These are phyloP conservation scores for Exutisphaerella laricina DNA, from an alignment of 2,329 filamentous ascomycete genomes.

Conservation along the genomic window DNA sequence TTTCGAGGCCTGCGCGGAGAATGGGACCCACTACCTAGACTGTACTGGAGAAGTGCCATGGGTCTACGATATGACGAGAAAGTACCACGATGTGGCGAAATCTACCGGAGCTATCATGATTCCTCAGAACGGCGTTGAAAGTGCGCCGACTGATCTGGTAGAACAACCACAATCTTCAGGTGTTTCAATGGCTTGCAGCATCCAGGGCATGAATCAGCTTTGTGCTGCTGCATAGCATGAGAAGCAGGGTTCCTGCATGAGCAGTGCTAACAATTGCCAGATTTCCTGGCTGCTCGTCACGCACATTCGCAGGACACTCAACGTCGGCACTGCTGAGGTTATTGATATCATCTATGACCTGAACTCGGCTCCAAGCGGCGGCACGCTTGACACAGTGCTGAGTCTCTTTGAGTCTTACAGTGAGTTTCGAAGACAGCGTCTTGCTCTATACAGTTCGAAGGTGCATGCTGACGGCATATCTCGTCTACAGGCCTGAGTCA, in stretches of 20 bases:
- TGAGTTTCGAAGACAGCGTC: too few species aligned
- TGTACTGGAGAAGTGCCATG: conserved; percentile 57
- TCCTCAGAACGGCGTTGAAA: conserved; percentile 56
- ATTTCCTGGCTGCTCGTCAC: conserved; percentile 49
- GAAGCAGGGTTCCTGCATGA: too few species aligned
- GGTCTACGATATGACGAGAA: conserved; percentile 54
- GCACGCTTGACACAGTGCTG: conserved; percentile 61
- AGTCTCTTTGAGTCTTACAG: conserved; percentile 47
- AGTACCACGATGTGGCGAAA: conserved; percentile 56
- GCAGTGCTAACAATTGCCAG: background rate
- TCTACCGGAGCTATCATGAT: conserved; percentile 57
- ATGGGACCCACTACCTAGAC: conserved; percentile 64
- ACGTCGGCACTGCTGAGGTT: conserved; percentile 46
- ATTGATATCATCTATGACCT: conserved; percentile 50
- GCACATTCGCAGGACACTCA: conserved; percentile 47
- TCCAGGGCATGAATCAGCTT: too few species aligned
- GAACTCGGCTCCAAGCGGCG: conserved; percentile 52
- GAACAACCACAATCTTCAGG: too few species aligned
- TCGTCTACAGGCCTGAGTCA: conserved; percentile 39
- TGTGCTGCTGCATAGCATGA: too few species aligned
- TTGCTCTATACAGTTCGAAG: too few species aligned
- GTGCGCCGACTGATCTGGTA: conserved; percentile 52
- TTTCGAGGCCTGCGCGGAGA: conserved; percentile 58
- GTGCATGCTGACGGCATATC: too few species aligned
- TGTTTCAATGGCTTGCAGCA: too few species aligned